Conservation (phyloP, 331 rosid species). For the Quercus phellos region DNA sequence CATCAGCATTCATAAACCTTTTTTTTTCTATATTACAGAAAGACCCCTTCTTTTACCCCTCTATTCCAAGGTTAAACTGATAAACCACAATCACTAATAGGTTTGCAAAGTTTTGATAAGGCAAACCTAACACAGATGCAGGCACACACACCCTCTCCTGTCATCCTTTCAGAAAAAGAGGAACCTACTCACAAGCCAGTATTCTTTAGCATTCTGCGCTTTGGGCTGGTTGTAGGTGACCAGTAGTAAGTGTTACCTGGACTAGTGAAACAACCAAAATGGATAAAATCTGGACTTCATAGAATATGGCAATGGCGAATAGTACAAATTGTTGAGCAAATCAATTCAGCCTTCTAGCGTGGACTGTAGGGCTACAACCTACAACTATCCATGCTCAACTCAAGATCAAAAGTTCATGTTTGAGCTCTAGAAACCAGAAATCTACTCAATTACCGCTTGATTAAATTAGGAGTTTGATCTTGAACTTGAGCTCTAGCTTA, state of each 20-base stretch:
- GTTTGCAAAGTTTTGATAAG: no score
- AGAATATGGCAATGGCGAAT: background rate
- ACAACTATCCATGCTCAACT: background rate
- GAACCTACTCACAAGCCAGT: background rate
- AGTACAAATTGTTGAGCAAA: background rate
- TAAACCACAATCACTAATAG: no score
- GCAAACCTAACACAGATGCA: no score
- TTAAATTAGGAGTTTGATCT: background rate
- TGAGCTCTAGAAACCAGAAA: background rate
- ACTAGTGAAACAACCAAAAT: background rate
- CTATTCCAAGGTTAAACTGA: no score
- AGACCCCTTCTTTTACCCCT: no score
- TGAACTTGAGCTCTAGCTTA: background rate
- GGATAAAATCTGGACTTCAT: background rate
- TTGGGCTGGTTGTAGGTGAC: background rate
- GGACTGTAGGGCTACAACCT: background rate
- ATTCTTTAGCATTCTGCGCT: background rate
- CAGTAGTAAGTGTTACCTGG: background rate
- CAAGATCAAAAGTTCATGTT: background rate
- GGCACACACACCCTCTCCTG: no score
- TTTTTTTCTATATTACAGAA: background rate
- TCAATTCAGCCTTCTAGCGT: background rate
- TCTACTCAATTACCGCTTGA: background rate
- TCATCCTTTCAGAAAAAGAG: background rate
- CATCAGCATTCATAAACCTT: background rate